These are phyloP conservation scores for Capsicum pubescens DNA, from an alignment of 257 asterid species.

Conservation along the genomic window DNA sequence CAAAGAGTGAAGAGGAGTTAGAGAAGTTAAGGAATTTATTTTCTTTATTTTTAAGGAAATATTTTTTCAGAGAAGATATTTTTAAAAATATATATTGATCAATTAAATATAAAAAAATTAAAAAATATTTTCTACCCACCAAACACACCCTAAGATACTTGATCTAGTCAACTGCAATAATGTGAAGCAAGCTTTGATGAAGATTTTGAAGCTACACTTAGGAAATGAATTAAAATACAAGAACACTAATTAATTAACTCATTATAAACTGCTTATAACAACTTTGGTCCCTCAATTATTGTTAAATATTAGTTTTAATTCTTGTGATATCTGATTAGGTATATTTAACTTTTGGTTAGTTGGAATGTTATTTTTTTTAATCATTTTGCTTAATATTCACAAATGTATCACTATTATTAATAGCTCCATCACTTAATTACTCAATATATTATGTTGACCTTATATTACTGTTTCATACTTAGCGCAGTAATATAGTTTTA, in stretches of 20 bases:
- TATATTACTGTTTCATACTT: no score
- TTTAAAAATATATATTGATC: neutral
- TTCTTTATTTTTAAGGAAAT: neutral
- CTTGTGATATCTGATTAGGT: no score
- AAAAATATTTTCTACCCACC: neutral
- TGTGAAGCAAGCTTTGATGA: neutral
- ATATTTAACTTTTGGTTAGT: no score
- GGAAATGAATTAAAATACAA: conserved; percentile 15
- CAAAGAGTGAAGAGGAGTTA: neutral
- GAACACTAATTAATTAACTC: neutral
- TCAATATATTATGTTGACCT: no score
- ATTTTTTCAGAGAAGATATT: neutral
- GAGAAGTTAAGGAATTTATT: neutral
- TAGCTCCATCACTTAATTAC: no score
- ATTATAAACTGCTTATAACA: neutral
- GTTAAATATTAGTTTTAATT: neutral
- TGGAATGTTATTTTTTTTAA: no score
- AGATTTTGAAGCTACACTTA: neutral
- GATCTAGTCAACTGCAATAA: neutral
- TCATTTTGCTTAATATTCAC: no score
- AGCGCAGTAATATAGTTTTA: no score
- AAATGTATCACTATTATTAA: no score
- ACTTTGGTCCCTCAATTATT: neutral
- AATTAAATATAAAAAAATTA: neutral
- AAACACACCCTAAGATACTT: neutral